Conservation (phyloP, 176 grass and related monocot genomes). For the Carex littledalei region DNA sequence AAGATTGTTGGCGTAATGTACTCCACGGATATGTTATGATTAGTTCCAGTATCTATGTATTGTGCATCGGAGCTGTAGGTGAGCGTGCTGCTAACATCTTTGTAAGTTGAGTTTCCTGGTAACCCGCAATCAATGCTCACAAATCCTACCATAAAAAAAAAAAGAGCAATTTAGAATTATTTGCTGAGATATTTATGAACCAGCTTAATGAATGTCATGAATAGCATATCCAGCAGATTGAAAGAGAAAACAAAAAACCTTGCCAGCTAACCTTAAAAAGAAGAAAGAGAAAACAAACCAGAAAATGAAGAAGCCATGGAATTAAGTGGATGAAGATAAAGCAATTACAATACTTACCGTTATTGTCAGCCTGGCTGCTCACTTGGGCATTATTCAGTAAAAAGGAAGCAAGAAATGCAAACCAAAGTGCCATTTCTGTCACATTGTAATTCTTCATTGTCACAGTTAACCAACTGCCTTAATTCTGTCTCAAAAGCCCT, state of each 20-base stretch:
- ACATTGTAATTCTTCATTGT: neutral
- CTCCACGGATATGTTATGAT: constrained; percentile 27
- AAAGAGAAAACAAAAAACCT: no score
- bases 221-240: no score
- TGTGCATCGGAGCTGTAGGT: neutral
- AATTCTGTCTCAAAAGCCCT: neutral
- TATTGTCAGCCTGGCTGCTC: constrained; percentile 6
- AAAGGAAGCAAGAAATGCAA: constrained; percentile 1
- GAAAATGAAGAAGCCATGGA: no score
- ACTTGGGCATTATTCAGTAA: neutral
- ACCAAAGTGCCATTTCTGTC: neutral
- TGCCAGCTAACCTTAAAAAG: no score
- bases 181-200: neutral
- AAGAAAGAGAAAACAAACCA: no score
- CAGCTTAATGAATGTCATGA: no score
- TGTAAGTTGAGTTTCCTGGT: neutral
- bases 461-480: neutral
- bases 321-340: no score
- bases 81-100: neutral
- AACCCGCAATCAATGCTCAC: constrained; percentile 43
- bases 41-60: constrained; percentile 42
- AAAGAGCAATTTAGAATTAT: neutral
- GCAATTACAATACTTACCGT: neutral
- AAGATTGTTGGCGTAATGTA: neutral
- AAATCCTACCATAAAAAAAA: constrained; percentile 24